These are phyloP conservation scores for Saccharomycopsis fermentans DNA, from an alignment of 805 yeast genomes.

Conservation along the genomic window DNA sequence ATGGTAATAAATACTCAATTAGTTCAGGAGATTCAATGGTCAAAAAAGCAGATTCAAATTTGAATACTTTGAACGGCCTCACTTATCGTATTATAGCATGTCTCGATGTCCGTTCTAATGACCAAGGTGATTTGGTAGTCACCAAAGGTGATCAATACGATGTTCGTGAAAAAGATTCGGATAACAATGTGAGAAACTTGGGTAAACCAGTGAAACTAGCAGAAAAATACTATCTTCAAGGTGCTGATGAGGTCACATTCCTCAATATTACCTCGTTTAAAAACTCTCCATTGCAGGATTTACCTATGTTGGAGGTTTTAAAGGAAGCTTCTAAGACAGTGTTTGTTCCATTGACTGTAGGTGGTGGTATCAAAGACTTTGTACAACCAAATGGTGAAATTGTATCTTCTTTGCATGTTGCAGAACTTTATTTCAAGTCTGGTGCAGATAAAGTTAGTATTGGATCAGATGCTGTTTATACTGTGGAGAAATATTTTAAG, in stretches of 20 bases:
- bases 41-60: conserved; percentile 24
- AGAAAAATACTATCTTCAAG: conserved; percentile 79
- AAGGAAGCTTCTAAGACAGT: conserved; percentile 75
- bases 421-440: conserved; percentile 81
- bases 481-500: conserved; percentile 74
- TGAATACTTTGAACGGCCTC: conserved; percentile 40
- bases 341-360: conserved; percentile 95
- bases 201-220: conserved; percentile 97
- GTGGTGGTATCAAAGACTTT: conserved; percentile 94
- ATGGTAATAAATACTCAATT: conserved; percentile 21
- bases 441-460: conserved; percentile 98
- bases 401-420: conserved; percentile 83
- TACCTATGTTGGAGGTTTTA: conserved; percentile 92
- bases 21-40: conserved; percentile 17
- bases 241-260: conserved; percentile 96
- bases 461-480: conserved; percentile 93
- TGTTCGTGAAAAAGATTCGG: conserved; percentile 64
- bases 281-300: conserved; percentile 83
- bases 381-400: conserved; percentile 73
- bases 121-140: conserved; percentile 89
- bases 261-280: conserved; percentile 92
- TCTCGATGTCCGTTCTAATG: conserved; percentile 92
- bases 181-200: conserved; percentile 64
- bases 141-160: conserved; percentile 98
- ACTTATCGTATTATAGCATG: conserved; percentile 93